Evolutionary conservation across 75 land plant species (phyloP), one percentile per base, ranked within the genome.

Genomic region (Pinus albicaulis): DNA sequence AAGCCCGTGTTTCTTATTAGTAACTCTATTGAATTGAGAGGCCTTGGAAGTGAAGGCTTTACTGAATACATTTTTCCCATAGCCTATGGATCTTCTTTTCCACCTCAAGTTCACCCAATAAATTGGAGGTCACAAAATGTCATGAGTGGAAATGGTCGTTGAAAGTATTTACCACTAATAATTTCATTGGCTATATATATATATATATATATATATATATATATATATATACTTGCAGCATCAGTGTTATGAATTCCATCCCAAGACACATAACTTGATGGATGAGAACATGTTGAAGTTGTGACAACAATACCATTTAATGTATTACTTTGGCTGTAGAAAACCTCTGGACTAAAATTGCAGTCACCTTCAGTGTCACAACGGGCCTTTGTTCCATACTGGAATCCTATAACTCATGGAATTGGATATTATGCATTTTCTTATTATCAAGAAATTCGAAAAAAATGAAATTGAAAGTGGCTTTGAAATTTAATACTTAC

Each of bases 221-320:
- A n/a, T n/a, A 89, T 65, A 48, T 79, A 59, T 66, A 80, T 88
- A 76, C 91, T 86, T 41, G 94, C 90, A 36, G 85, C 87, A 76
- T 95, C 94, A 13, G 96, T 91, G 57, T 88, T 80, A 79, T 95
- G 98, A 25, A 90, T 84, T 23, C 96, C 96, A 85, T 95, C 98
- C 96, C 96, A 95, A 63, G 90, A 91, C 41, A 93, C 96, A 72
- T 93, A 89, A 60, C 77, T 73, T 12, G 89, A 31, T 10, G 96
- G 96, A 72, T 93, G 88, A 12, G 52, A 25, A 72, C 98, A 95
- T 13, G 88, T 90, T 56, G 65, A 28, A 56, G 91, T 83, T 10
- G 80, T 83, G 28, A 82, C 76, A 7, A 15, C 76, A 0, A 10
- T 59, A 15, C 95, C 93, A 61, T 89, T 77, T 17, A 90, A 76